phyloP scores from a whole-genome alignment of 2,329 filamentous ascomycete species.

The Plectosphaerella sp. region DNA sequence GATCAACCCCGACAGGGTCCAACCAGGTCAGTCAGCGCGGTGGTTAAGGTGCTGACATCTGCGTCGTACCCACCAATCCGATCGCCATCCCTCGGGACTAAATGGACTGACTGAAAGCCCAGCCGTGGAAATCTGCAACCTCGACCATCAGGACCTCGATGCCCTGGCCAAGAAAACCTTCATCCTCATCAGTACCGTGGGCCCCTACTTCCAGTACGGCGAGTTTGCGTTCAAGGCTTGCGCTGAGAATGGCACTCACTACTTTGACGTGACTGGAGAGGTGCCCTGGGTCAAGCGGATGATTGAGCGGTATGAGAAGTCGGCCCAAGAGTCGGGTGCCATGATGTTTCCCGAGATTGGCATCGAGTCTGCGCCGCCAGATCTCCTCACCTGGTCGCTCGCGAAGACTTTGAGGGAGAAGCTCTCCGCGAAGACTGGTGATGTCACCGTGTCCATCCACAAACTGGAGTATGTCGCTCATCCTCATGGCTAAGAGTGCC shows the following conservation, averaged over 20 bases:
- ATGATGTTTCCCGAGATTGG: slow-evolving; percentile 59
- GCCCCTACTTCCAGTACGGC: slow-evolving; percentile 53
- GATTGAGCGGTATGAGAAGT: slow-evolving; percentile 53
- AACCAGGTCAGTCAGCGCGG: slow-evolving; percentile 54
- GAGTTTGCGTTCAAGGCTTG: slow-evolving; percentile 58
- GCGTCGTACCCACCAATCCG: not conserved
- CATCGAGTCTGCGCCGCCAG: slow-evolving; percentile 58
- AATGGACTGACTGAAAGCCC: slow-evolving; percentile 1
- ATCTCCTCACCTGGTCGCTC: slow-evolving; percentile 53
- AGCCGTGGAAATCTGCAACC: slow-evolving; percentile 49
- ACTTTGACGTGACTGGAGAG: slow-evolving; percentile 61
- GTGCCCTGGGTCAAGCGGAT: slow-evolving; percentile 53
- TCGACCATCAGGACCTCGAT: slow-evolving; percentile 40
- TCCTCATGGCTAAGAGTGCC: not conserved
- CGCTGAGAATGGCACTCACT: slow-evolving; percentile 59
- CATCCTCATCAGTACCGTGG: slow-evolving; percentile 54
- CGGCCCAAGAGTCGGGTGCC: slow-evolving; percentile 49
- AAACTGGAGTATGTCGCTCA: slow-evolving; percentile 28
- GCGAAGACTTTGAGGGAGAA: slow-evolving; percentile 45
- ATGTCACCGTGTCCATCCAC: slow-evolving; percentile 49
- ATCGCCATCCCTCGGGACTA: not conserved
- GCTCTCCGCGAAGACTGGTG: slow-evolving; percentile 42
- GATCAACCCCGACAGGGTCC: slow-evolving; percentile 63
- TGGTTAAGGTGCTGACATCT: not conserved
- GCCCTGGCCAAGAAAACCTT: slow-evolving; percentile 51